Evolutionary conservation across 176 grass and related monocot genomes (phyloP), one percentile per base, ranked within the genome.

Genomic region (Triticum turgidum): DNA sequence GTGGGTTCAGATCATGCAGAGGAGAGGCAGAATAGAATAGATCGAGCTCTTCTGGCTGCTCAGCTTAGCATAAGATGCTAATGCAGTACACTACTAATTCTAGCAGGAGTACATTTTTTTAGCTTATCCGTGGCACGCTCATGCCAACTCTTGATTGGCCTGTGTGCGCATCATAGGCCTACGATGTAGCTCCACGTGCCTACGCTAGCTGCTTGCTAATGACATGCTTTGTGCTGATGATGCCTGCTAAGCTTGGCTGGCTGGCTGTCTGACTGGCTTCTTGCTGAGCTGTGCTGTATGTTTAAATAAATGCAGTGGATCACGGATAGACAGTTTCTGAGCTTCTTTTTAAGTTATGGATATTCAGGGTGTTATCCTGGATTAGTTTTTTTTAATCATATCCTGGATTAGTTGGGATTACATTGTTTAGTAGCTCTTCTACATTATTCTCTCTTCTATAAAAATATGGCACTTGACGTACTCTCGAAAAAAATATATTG

Each of bases 71-170:
- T 62, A 79, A 12, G 42, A 37, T 13, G n/a, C 22, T 5, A 2
- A 11, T 49, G 45, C 45, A 1, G 45, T 14, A 25, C 25, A 25
- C 25, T 25, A 49, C 41, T 42, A 49, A 32, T 75, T 25, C 11
- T 18, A 37, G 7, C 35, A 35, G 15, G 15, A 35, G 8, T 29
- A 24, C 15, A 29, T 6, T 15, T 20, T 13, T 32, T 6, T 73
- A 79, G 89, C 61, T 90, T 90, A 90, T 90, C 89, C 66, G 83
- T 87, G 78, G 85, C 89, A 90, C 59, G 80, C 89, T 80, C 83
- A 80, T 42, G 75, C 67, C 61, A 44, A 45, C 85, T 74, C 75
- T 65, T 87, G 80, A 87, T 87, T 74, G 75, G 75, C 42, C 18
- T 83, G 44, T 56, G 70, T 27, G 74, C 73, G 62, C 68, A 84